Conservation (phyloP, 1,284 basidiomycete genomes). For the Melampsora larici-populina region DNA sequence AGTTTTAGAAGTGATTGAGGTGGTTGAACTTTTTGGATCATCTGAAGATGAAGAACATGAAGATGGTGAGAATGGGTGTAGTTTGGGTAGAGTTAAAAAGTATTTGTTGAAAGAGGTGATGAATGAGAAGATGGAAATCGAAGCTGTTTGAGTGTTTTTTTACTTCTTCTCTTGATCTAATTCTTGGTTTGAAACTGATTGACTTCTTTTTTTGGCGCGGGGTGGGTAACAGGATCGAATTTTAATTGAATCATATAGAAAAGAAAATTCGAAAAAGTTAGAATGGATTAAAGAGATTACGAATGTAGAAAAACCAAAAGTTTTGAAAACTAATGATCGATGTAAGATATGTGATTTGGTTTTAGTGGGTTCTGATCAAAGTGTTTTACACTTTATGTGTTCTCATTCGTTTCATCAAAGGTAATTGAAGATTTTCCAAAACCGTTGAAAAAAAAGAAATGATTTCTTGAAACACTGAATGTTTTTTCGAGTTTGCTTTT, state of each 20-base stretch:
- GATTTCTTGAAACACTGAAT: too few relatives aligned
- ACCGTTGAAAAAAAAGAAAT: too few relatives aligned
- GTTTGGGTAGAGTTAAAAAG: constrained; percentile 76
- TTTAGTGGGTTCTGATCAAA: constrained; percentile 76
- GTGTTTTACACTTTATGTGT: constrained; percentile 96
- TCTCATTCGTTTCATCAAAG: constrained; percentile 93
- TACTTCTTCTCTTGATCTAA: not conserved
- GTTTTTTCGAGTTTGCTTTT: too few relatives aligned
- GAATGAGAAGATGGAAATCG: constrained; percentile 72
- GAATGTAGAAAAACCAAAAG: constrained; percentile 70
- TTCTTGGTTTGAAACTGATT: constrained; percentile 38
- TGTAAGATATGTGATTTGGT: constrained; percentile 71
- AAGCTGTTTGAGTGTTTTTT: constrained; percentile 58
- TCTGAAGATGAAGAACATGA: constrained; percentile 74
- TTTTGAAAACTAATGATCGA: constrained; percentile 82
- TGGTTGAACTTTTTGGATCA: constrained; percentile 80
- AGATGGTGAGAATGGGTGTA: too few relatives aligned
- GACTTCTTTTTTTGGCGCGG: not conserved
- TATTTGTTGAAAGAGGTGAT: constrained; percentile 74
- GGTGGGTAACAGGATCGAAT: constrained; percentile 66
- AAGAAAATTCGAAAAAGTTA: constrained; percentile 75
- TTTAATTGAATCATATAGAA: constrained; percentile 77
- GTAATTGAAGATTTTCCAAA: constrained; percentile 56
- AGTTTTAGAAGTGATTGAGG: constrained; percentile 80
- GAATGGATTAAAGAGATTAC: constrained; percentile 76